Conservation (phyloP, 371 early-diverging fungal species). For the Smittium culicis region DNA sequence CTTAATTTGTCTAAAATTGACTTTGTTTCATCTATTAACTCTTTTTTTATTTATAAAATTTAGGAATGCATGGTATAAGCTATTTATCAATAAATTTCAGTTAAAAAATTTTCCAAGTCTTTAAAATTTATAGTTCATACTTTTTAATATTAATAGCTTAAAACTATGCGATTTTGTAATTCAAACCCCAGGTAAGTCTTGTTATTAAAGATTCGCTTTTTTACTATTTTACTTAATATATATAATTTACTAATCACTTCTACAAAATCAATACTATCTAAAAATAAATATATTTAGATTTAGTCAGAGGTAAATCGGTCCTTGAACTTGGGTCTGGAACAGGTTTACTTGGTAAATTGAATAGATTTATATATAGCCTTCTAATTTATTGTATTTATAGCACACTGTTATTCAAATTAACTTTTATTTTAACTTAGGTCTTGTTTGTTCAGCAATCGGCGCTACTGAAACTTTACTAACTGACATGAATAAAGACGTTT, state of each 20-base stretch:
- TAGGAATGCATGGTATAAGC: constrained; percentile 2
- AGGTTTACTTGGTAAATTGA: background rate
- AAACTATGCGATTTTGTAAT: background rate
- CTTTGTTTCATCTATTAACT: background rate
- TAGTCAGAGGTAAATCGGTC: background rate
- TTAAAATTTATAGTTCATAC: too few species aligned
- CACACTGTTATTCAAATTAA: too few species aligned
- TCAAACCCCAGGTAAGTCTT: constrained; percentile 3
- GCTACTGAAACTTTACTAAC: constrained; percentile 4
- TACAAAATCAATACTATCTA: too few species aligned
- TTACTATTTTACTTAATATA: too few species aligned
- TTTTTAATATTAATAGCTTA: constrained; percentile 1
- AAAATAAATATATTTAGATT: too few species aligned
- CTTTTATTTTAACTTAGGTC: background rate
- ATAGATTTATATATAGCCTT: too few species aligned
- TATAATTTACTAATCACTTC: too few species aligned
- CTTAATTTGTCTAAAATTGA: background rate
- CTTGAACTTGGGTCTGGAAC: constrained; percentile 10
- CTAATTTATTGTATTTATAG: too few species aligned
- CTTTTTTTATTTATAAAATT: background rate
- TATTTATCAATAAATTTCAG: background rate
- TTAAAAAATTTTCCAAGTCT: too few species aligned
- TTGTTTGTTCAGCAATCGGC: constrained; percentile 2
- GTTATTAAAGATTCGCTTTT: too few species aligned
- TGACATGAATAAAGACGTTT: constrained; percentile 9